Conservation (phyloP, 441 rosid species). For the Jatropha multifida region DNA sequence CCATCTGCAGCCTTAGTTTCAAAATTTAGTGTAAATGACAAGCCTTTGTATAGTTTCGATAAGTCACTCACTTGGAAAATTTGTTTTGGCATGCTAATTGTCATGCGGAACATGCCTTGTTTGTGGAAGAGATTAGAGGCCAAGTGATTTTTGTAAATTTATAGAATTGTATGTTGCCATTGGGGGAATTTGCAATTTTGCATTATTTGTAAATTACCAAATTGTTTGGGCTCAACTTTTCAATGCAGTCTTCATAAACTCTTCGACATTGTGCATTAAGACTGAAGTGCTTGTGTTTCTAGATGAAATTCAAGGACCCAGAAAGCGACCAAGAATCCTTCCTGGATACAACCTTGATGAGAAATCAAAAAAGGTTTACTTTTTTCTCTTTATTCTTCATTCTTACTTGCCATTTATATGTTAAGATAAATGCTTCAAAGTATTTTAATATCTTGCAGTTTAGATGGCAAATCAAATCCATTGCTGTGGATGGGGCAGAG, state of each 20-base stretch:
- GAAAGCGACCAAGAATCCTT: slow-evolving; percentile 69
- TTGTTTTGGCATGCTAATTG: neutral
- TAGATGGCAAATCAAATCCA: slow-evolving; percentile 43
- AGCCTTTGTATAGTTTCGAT: neutral
- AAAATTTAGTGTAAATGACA: neutral
- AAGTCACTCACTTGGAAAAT: neutral
- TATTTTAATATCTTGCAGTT: slow-evolving; percentile 45
- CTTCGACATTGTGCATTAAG: slow-evolving; percentile 7
- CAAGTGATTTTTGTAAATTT: neutral
- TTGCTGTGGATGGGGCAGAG: slow-evolving; percentile 66
- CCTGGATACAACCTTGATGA: slow-evolving; percentile 48
- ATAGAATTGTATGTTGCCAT: neutral
- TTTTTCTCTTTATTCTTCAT: neutral
- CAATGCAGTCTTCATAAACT: slow-evolving; percentile 3
- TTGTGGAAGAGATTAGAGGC: neutral
- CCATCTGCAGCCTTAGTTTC: neutral
- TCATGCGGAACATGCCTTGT: neutral
- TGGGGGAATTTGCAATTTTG: neutral
- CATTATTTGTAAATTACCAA: neutral
- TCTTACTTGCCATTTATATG: neutral
- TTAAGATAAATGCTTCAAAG: slow-evolving; percentile 1
- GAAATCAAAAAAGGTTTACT: slow-evolving; percentile 64
- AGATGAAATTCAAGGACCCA: slow-evolving; percentile 74
- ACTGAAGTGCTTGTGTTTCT: slow-evolving; percentile 24
- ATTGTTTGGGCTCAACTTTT: neutral